phyloP scores from a whole-genome alignment of 2,329 filamentous ascomycete genomes.

The Parastagonospora avenae region DNA sequence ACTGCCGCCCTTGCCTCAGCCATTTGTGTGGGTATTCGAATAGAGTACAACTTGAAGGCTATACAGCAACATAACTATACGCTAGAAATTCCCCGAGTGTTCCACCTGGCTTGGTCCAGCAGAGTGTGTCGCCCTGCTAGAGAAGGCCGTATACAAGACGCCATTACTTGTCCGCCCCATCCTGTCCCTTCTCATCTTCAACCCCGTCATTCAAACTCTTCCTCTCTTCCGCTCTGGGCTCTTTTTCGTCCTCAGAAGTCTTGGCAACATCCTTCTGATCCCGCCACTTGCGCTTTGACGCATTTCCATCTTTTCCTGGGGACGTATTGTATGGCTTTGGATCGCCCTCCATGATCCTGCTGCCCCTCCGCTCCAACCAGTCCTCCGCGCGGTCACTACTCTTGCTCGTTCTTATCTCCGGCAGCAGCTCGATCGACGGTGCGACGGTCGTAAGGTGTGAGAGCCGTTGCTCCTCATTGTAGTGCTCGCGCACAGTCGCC shows the following conservation, averaged over 20 bases:
- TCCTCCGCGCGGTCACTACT: conserved; percentile 19
- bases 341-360: conserved; percentile 4
- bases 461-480: conserved; percentile 9
- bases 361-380: conserved; percentile 22
- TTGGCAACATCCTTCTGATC: neutral
- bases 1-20: no score
- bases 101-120: no score
- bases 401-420: conserved; percentile 15
- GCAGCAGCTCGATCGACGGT: conserved; percentile 14
- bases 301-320: conserved; percentile 4
- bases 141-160: no score
- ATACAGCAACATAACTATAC: no score
- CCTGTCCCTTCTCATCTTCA: no score
- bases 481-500: conserved; percentile 8
- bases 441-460: conserved; percentile 4
- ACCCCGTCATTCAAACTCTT: neutral
- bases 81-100: no score
- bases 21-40: no score
- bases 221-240: neutral
- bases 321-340: conserved; percentile 1
- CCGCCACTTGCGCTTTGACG: conserved; percentile 8
- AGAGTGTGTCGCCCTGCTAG: no score
- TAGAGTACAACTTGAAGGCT: no score
- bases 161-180: no score
- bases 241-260: neutral